Evolutionary conservation across 352 stramenopile genomes (phyloP).

Genomic region (Pythium myriotylum): DNA sequence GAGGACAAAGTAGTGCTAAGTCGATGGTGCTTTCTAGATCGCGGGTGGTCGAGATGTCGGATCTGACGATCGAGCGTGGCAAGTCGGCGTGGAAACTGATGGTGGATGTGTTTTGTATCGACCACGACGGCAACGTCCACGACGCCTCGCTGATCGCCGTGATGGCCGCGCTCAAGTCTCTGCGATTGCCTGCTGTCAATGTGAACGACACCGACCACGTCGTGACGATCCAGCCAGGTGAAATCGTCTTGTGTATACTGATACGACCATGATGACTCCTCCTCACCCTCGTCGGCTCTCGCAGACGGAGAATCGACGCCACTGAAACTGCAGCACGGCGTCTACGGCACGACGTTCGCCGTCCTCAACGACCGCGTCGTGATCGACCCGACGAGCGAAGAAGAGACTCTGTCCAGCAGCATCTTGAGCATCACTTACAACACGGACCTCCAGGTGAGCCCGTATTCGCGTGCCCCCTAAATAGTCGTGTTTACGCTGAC

Average conservation of each 20-base stretch:
- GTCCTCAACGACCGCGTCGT: constrained; percentile 58
- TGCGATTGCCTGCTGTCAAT: constrained; percentile 60
- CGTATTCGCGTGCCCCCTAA: background rate
- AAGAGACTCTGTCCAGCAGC: constrained; percentile 63
- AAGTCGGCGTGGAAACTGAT: constrained; percentile 84
- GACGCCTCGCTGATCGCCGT: constrained; percentile 70
- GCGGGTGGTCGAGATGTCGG: constrained; percentile 79
- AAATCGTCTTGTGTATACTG: background rate
- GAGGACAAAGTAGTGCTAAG: too few relatives aligned
- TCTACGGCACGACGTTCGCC: constrained; percentile 72
- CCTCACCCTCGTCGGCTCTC: too few relatives aligned
- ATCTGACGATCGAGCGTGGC: constrained; percentile 68
- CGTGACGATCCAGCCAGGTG: constrained; percentile 67
- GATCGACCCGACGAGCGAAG: constrained; percentile 71
- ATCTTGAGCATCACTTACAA: constrained; percentile 73
- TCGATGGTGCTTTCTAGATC: constrained; percentile 35
- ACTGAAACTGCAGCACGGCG: constrained; percentile 58
- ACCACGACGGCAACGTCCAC: constrained; percentile 83
- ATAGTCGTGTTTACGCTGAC: background rate
- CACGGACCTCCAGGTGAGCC: constrained; percentile 49
- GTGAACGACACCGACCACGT: constrained; percentile 73
- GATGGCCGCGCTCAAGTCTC: constrained; percentile 69
- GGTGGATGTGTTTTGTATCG: constrained; percentile 79
- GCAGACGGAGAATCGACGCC: constrained; percentile 51
- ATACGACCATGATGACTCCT: too few relatives aligned